Conservation (phyloP, 306 rosid species). For the Benincasa hispida region DNA sequence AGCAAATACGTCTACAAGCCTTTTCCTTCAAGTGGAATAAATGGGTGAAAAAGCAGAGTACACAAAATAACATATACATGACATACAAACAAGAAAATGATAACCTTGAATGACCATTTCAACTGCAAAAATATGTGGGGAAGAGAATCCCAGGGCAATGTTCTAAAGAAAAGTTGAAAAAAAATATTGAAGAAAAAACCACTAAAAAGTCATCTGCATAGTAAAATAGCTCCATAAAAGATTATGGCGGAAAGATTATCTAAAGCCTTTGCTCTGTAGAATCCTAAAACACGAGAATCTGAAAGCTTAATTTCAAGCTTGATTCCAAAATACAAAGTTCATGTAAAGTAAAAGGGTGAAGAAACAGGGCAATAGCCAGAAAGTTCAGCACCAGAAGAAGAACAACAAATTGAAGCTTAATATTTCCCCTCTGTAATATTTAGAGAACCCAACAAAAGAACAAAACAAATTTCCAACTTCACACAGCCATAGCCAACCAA, state of each 20-base stretch:
- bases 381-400: not conserved
- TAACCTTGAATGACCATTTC: not conserved
- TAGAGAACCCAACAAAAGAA: not conserved
- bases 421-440: not conserved
- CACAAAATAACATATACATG: not conserved
- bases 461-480: not conserved
- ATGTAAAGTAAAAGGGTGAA: not conserved
- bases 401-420: not conserved
- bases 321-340: not conserved
- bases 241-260: not conserved
- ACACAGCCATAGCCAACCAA: not conserved
- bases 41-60: not conserved
- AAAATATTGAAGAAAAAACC: not conserved
- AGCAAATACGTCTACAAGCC: conserved; percentile 2
- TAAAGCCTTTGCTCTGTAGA: not conserved
- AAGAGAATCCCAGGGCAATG: not conserved
- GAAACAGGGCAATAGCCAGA: not conserved
- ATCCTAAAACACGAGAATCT: not conserved
- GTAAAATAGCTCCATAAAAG: not conserved
- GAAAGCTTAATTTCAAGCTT: not conserved
- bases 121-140: not conserved
- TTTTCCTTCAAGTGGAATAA: not conserved
- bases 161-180: not conserved
- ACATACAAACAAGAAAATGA: conserved; percentile 5
- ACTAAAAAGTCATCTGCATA: not conserved